Percentiles rank a stretch among this genome's conserved stretches.
Conservation (phyloP, 768 basidiomycete genomes). For the Collybiopsis luxurians region DNA sequence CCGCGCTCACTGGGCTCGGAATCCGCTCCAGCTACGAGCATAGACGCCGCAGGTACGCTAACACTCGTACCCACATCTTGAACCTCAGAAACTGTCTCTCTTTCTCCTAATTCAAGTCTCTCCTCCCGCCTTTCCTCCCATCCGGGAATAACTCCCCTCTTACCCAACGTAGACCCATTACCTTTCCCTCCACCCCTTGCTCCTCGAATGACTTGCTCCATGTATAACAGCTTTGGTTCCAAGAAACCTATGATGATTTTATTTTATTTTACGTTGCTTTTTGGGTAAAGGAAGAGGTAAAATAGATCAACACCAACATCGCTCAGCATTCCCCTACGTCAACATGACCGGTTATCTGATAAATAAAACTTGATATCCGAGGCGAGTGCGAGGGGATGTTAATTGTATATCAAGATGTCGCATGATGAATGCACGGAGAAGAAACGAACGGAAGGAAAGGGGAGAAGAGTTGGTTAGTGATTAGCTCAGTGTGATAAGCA, state of each 20-base stretch:
- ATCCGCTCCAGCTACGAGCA: not conserved
- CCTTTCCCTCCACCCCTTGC: too few relatives aligned
- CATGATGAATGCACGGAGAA: conserved; percentile 66
- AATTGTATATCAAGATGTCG: conserved; percentile 79
- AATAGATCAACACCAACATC: conserved; percentile 2
- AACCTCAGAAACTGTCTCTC: too few relatives aligned
- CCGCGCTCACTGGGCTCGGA: not conserved
- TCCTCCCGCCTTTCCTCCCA: not conserved
- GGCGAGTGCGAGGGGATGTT: conserved; percentile 66
- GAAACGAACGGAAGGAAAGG: not conserved
- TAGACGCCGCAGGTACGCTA: not conserved
- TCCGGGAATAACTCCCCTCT: not conserved
- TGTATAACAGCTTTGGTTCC: conserved; percentile 58
- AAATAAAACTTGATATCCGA: conserved; percentile 73
- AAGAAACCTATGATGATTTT: too few relatives aligned
- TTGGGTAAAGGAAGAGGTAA: not conserved
- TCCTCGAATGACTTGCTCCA: conserved; percentile 47
- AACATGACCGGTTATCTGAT: conserved; percentile 86
- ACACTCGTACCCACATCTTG: not conserved
- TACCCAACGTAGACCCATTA: not conserved
- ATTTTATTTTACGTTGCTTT: too few relatives aligned
- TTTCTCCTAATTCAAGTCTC: not conserved
- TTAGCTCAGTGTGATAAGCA: not conserved
- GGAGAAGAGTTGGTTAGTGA: too few relatives aligned
- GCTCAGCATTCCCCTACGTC: conserved; percentile 70